A percentile compares a stretch with the other conserved stretches of the same genome.
Conservation (phyloP, 129 eudicot species). For the Flaveria bidentis region DNA sequence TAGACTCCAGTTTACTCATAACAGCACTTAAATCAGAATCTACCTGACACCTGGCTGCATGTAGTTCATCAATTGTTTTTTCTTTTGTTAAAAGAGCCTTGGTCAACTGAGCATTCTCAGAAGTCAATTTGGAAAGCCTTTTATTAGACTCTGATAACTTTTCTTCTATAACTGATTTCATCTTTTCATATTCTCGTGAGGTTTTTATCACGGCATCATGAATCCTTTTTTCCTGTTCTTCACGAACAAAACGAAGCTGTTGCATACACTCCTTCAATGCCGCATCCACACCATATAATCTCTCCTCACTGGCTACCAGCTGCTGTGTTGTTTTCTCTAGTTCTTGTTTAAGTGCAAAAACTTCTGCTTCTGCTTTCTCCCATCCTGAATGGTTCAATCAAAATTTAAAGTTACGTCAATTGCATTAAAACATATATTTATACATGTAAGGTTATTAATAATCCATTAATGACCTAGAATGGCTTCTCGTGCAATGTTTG, state of each 20-base stretch:
- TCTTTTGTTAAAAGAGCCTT: conserved; percentile 66
- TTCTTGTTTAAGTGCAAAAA: conserved; percentile 63
- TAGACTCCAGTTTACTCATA: conserved; percentile 54
- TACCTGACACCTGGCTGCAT: conserved; percentile 41
- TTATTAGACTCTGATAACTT: conserved; percentile 58
- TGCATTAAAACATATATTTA: not conserved
- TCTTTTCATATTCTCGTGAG: conserved; percentile 65
- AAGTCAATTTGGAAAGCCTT: conserved; percentile 47
- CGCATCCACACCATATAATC: conserved; percentile 63
- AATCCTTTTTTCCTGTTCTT: conserved; percentile 83
- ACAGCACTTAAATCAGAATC: conserved; percentile 59
- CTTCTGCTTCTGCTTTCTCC: conserved; percentile 85
- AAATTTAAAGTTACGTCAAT: not conserved
- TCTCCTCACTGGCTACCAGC: conserved; percentile 62
- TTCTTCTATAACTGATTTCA: conserved; percentile 43
- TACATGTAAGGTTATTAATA: not conserved
- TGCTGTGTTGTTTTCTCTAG: conserved; percentile 63
- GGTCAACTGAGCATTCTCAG: conserved; percentile 62
- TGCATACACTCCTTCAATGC: conserved; percentile 94
- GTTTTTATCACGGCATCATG: conserved; percentile 69
- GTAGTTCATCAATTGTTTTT: conserved; percentile 54
- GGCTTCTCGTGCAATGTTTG: conserved; percentile 86
- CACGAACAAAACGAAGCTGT: conserved; percentile 84
- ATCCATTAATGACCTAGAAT: conserved; percentile 62
- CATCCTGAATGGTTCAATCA: conserved; percentile 47